These are phyloP conservation scores for Pseudofabraea citricarpa DNA, from an alignment of 2,329 filamentous ascomycete genomes.

Conservation along the genomic window DNA sequence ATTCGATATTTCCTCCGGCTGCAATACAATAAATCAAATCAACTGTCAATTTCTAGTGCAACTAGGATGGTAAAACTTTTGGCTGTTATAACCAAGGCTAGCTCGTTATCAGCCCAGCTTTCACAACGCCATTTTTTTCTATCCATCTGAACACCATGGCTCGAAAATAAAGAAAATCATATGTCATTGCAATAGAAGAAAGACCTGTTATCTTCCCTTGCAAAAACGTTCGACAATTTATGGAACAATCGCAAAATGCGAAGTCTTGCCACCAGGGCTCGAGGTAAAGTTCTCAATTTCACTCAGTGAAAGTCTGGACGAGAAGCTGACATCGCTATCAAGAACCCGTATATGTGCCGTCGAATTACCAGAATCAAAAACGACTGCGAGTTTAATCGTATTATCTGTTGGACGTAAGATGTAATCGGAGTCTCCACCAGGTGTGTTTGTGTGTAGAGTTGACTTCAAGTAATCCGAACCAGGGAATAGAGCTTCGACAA, in stretches of 20 bases:
- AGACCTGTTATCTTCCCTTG: background rate
- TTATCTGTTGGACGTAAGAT: conserved; percentile 58
- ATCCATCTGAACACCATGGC: too few relatives aligned
- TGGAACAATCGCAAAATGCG: background rate
- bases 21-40: too few relatives aligned
- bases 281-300: background rate
- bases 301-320: background rate
- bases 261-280: background rate
- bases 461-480: conserved; percentile 65
- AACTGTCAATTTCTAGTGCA: too few relatives aligned
- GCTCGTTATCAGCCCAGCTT: too few relatives aligned
- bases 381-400: conserved; percentile 59
- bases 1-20: too few relatives aligned
- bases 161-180: too few relatives aligned
- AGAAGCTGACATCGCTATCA: conserved; percentile 20
- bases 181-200: too few relatives aligned
- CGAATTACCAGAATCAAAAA: conserved; percentile 49
- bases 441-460: conserved; percentile 60
- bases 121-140: too few relatives aligned
- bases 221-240: background rate
- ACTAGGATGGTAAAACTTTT: too few relatives aligned
- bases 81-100: too few relatives aligned
- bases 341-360: conserved; percentile 53
- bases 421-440: conserved; percentile 66
- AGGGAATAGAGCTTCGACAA: conserved; percentile 64